A percentile compares a stretch with the other conserved stretches of the same genome.
Evolutionary conservation across 257 asterid genomes (phyloP).

Genomic region (Lycium ferocissimum): DNA sequence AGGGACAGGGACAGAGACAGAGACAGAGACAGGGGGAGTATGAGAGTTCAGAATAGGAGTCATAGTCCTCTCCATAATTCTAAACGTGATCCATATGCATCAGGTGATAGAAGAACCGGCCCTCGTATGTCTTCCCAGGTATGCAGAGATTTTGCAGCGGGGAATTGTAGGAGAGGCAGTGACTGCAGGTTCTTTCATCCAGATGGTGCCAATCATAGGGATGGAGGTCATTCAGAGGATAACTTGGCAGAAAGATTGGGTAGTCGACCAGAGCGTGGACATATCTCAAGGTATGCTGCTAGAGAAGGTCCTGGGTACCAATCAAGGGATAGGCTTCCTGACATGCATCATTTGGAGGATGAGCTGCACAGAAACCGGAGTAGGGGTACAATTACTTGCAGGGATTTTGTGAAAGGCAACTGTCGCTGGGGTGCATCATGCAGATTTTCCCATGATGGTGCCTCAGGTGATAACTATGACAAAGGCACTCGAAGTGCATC

Average conservation of each 20-base stretch:
- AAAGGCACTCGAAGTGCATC: slow-evolving; percentile 49
- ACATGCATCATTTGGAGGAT: slow-evolving; percentile 53
- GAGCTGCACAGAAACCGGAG: slow-evolving; percentile 54
- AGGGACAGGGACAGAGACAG: slow-evolving; percentile 56
- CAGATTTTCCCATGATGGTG: slow-evolving; percentile 71
- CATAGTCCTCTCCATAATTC: slow-evolving; percentile 63
- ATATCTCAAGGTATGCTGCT: slow-evolving; percentile 45
- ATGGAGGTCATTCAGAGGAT: slow-evolving; percentile 47
- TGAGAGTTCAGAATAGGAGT: slow-evolving; percentile 55
- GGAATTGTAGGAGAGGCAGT: slow-evolving; percentile 79
- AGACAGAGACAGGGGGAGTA: slow-evolving; percentile 51
- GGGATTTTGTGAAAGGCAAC: slow-evolving; percentile 63
- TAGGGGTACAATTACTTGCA: slow-evolving; percentile 63
- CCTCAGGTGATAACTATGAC: slow-evolving; percentile 52
- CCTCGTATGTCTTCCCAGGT: slow-evolving; percentile 61
- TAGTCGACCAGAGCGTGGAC: slow-evolving; percentile 52
- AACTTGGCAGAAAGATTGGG: slow-evolving; percentile 55
- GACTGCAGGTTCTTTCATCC: slow-evolving; percentile 78
- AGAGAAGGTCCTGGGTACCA: slow-evolving; percentile 53
- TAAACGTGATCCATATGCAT: slow-evolving; percentile 56
- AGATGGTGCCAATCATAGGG: slow-evolving; percentile 42
- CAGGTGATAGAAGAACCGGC: slow-evolving; percentile 62
- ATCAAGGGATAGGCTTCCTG: slow-evolving; percentile 51
- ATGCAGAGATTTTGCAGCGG: slow-evolving; percentile 69
- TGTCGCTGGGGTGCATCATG: slow-evolving; percentile 84